These are phyloP conservation scores for Exsudoporus frostii DNA, from an alignment of 768 basidiomycete species.

Conservation along the genomic window DNA sequence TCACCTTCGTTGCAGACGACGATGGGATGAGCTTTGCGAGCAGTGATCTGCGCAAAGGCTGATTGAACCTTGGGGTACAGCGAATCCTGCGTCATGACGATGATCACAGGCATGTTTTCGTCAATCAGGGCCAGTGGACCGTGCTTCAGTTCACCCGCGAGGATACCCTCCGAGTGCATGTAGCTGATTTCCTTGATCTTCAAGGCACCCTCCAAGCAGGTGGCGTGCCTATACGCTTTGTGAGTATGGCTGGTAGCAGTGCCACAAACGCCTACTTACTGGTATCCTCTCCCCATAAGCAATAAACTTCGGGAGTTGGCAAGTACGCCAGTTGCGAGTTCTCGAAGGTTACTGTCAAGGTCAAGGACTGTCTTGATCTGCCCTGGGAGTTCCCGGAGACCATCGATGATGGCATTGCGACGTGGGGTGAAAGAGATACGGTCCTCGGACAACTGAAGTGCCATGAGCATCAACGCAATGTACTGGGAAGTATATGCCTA, in stretches of 20 bases:
- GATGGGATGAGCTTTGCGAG: conserved; percentile 93
- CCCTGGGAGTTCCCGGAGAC: conserved; percentile 82
- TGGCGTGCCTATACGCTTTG: conserved; percentile 62
- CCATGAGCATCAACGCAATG: conserved; percentile 96
- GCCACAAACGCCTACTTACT: conserved; percentile 47
- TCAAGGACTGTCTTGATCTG: conserved; percentile 88
- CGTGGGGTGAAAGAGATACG: conserved; percentile 90
- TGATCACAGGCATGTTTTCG: conserved; percentile 98
- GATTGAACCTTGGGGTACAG: conserved; percentile 98
- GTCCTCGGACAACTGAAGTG: conserved; percentile 97
- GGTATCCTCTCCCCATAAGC: conserved; percentile 97
- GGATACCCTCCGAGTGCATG: conserved; percentile 63
- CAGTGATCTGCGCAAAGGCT: conserved; percentile 95
- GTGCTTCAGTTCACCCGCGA: conserved; percentile 98
- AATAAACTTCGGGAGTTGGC: conserved; percentile 82
- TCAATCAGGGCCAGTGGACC: conserved; percentile 97
- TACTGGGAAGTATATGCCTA: conserved; percentile 99
- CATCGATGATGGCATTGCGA: conserved; percentile 90
- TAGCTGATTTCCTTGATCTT: conserved; percentile 99
- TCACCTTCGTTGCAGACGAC: conserved; percentile 96
- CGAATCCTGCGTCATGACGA: conserved; percentile 99
- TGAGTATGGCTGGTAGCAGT: background rate
- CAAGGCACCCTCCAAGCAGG: conserved; percentile 95
- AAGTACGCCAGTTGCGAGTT: conserved; percentile 76
- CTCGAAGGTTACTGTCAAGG: conserved; percentile 71